phyloP scores from a whole-genome alignment of 2,329 filamentous ascomycete species.

The Venturiaceae sp. region DNA sequence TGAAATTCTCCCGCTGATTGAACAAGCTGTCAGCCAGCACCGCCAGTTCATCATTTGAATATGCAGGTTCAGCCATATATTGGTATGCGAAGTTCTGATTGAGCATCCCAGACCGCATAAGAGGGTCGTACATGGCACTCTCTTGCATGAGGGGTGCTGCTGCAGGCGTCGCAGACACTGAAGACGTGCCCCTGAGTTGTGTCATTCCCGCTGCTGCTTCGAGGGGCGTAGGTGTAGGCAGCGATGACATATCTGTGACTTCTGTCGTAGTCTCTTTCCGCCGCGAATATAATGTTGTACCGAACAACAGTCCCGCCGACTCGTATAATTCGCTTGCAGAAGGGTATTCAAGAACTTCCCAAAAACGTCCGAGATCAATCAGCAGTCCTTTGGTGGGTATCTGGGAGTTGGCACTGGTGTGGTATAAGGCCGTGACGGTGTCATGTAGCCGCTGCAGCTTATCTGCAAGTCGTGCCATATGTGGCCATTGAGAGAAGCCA shows the following conservation, averaged over 20 bases:
- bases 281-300: constrained; percentile 14
- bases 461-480: constrained; percentile 33
- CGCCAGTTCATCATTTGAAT: constrained; percentile 31
- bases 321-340: constrained; percentile 31
- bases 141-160: not conserved
- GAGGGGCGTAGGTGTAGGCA: not conserved
- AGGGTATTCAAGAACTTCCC: constrained; percentile 39
- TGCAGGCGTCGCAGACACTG: constrained; percentile 13
- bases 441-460: constrained; percentile 32
- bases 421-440: constrained; percentile 35
- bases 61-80: constrained; percentile 14
- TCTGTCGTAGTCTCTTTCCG: constrained; percentile 25
- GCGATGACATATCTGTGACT: not conserved
- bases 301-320: constrained; percentile 31
- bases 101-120: constrained; percentile 11
- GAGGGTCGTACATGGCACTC: constrained; percentile 7
- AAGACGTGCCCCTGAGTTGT: not conserved
- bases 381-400: constrained; percentile 26
- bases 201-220: not conserved
- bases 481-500: constrained; percentile 32
- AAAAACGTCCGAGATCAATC: constrained; percentile 38
- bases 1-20: constrained; percentile 33
- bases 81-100: constrained; percentile 9
- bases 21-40: constrained; percentile 40
- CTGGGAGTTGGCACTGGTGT: constrained; percentile 11